phyloP scores from a whole-genome alignment of 768 basidiomycete genomes.

The Rhizopogon vesiculosus region DNA sequence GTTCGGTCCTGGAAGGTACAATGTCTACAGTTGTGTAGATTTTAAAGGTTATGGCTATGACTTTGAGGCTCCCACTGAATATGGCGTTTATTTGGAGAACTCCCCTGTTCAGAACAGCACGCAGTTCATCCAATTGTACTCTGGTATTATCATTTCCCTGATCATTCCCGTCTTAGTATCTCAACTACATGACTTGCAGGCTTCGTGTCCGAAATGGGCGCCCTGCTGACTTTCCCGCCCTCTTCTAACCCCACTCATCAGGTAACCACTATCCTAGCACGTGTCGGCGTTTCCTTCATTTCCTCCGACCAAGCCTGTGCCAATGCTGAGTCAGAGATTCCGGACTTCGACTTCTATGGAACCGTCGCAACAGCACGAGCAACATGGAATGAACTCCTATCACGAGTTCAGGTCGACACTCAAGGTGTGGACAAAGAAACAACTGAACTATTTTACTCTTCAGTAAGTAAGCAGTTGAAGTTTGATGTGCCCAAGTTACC shows the following conservation, averaged over 20 bases:
- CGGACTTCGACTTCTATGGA: constrained; percentile 49
- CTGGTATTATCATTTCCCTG: constrained; percentile 27
- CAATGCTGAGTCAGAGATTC: constrained; percentile 59
- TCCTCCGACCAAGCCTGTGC: constrained; percentile 55
- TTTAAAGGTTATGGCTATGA: constrained; percentile 51
- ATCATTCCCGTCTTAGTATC: background rate
- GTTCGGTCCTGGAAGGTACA: constrained; percentile 57
- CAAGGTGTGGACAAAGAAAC: constrained; percentile 44
- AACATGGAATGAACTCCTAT: constrained; percentile 55
- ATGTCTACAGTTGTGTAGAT: constrained; percentile 55
- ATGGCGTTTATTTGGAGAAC: constrained; percentile 49
- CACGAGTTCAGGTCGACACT: constrained; percentile 49
- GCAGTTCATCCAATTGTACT: constrained; percentile 44
- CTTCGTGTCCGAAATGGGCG: constrained; percentile 47
- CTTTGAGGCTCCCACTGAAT: constrained; percentile 45
- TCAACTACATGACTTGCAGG: constrained; percentile 23
- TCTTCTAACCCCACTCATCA: constrained; percentile 24
- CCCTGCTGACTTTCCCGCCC: constrained; percentile 46
- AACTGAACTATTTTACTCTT: constrained; percentile 55
- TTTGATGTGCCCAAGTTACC: background rate
- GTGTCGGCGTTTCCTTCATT: constrained; percentile 64
- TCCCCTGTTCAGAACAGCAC: constrained; percentile 43
- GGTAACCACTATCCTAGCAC: constrained; percentile 45
- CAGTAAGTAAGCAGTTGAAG: constrained; percentile 31
- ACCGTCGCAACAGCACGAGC: constrained; percentile 38